phyloP scores from a whole-genome alignment of 345 rosid genomes.

The Camelina laxa region DNA sequence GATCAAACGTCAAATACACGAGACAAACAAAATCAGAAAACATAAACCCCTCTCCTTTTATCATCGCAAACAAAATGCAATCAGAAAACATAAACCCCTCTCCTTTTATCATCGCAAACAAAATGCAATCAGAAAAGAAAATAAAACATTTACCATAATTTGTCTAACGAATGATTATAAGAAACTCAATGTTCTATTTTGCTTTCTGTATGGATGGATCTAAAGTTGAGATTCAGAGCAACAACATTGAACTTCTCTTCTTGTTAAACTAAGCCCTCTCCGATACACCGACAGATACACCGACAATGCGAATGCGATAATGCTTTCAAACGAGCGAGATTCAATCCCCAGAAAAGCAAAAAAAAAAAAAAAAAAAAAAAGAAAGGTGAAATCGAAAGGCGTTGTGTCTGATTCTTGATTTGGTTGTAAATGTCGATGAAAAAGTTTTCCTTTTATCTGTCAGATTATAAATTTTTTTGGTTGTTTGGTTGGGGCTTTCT shows the following conservation, averaged over 20 bases:
- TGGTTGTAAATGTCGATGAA: constrained; percentile 15
- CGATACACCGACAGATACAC: constrained; percentile 32
- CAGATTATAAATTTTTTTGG: not conserved
- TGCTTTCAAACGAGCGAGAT: constrained; percentile 34
- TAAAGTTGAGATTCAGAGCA: constrained; percentile 28
- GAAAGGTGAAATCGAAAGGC: constrained; percentile 1
- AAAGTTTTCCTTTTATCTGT: not conserved
- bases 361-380: not conserved
- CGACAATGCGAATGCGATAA: constrained; percentile 35
- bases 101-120: not conserved
- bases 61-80: not conserved
- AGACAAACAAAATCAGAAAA: not conserved
- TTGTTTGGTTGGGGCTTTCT: constrained; percentile 23
- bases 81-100: constrained; percentile 12
- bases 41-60: not conserved
- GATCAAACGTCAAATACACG: constrained; percentile 15
- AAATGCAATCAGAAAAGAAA: constrained; percentile 21
- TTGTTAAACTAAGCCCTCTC: constrained; percentile 3
- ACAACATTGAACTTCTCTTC: constrained; percentile 41
- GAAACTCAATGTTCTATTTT: constrained; percentile 20
- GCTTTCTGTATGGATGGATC: constrained; percentile 29
- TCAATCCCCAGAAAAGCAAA: constrained; percentile 25
- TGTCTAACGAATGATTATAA: constrained; percentile 32
- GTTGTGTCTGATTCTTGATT: constrained; percentile 3
- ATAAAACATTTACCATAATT: constrained; percentile 33